Evolutionary conservation across 2,329 filamentous ascomycete species (phyloP), one percentile per base, ranked within the genome.

Genomic region (Grosmannia clavigera): DNA sequence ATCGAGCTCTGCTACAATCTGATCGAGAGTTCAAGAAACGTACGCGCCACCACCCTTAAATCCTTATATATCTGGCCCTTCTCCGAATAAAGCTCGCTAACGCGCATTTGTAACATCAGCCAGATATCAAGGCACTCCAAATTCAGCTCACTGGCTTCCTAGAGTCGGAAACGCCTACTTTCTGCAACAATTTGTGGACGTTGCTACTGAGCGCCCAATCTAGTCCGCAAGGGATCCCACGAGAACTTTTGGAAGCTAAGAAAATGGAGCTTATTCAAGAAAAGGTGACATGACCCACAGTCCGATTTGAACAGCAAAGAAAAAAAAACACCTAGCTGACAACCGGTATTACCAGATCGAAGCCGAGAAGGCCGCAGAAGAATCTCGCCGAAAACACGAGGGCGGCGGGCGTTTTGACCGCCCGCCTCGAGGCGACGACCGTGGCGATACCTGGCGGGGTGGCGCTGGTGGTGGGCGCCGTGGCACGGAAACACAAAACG

Each of bases 141-240:
- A 96, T 96, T 66, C 88, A 95, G 68, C 85, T 99, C 64, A 94
- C 90, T 1, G 94, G 92, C 2, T 99, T 99, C 68, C 82, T 99
- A 66, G 92, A 96, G 68, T 92, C 95, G 71, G 90, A 97, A 66
- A 94, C 91, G 0, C 79, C 90, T 1, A 74, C 80, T 0, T 99
- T 99, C 70, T 96, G 92, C 73, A 92, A 95, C 70, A 90, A 96
- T 64, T 75, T 99, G 14, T 99, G 94, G 94, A 89, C 86, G 61
- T 77, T 99, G 22, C 88, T 92, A 67, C 75, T 99, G 54, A 96
- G 92, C 71, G 94, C 91, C 11, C 94, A 99, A 72, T 78, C 81
- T 50, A 96, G 86, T 70, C 85, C 90, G 0, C 88, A 94, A 70
- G 94, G 94, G 59, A 91, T 99, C 14, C 92, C 94, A 0, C 92